phyloP scores from a whole-genome alignment of 345 rosid genomes.

The Turnera subulata region DNA sequence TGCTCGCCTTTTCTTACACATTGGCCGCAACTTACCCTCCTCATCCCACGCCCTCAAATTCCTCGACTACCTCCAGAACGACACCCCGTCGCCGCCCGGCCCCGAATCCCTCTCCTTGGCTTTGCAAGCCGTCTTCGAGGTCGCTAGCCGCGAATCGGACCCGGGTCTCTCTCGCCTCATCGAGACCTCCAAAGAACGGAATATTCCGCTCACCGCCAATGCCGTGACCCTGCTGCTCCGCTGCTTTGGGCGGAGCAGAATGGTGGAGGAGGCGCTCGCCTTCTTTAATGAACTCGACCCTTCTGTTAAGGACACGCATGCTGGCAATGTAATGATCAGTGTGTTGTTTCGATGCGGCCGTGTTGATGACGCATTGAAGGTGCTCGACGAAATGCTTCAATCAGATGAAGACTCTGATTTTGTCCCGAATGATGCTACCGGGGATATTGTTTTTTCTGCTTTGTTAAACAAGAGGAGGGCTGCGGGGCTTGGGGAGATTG shows the following conservation, averaged over 20 bases:
- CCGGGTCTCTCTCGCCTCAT: conserved; percentile 35
- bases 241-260: conserved; percentile 39
- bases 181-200: conserved; percentile 44
- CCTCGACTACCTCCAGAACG: conserved; percentile 38
- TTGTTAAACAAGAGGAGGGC: conserved; percentile 24
- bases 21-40: conserved; percentile 53
- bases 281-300: conserved; percentile 42
- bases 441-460: conserved; percentile 38
- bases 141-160: conserved; percentile 42
- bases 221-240: conserved; percentile 47
- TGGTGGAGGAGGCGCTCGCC: conserved; percentile 42
- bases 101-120: conserved; percentile 35
- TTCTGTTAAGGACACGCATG: conserved; percentile 30
- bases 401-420: conserved; percentile 22
- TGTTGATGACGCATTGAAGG: conserved; percentile 48
- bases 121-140: conserved; percentile 52
- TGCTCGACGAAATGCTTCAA: conserved; percentile 87
- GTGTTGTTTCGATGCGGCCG: conserved; percentile 33
- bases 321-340: conserved; percentile 40
- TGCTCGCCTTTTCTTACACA: conserved; percentile 33
- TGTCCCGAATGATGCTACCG: conserved; percentile 44
- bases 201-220: conserved; percentile 38
- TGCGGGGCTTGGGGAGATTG: conserved; percentile 36
- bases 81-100: conserved; percentile 27
- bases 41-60: conserved; percentile 53